These are phyloP conservation scores for Crithidia expoeki DNA, from an alignment of 208 protist species.

Conservation along the genomic window DNA sequence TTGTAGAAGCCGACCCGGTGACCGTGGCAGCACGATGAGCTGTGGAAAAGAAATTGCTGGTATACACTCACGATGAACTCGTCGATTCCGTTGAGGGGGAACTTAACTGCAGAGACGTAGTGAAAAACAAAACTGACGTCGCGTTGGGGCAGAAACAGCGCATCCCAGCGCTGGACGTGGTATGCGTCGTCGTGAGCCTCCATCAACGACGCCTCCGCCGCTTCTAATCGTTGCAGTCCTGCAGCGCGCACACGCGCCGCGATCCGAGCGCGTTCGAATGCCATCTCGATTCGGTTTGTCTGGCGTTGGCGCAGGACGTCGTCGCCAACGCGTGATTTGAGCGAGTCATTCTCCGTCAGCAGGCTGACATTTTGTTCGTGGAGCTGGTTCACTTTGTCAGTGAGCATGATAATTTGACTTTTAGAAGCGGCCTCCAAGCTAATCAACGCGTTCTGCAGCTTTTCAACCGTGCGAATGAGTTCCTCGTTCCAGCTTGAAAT, in stretches of 20 bases:
- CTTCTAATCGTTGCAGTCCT: slow-evolving; percentile 71
- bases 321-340: slow-evolving; percentile 74
- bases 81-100: slow-evolving; percentile 43
- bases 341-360: slow-evolving; percentile 58
- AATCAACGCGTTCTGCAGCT: slow-evolving; percentile 56
- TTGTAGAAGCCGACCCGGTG: slow-evolving; percentile 58
- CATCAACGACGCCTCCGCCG: slow-evolving; percentile 73
- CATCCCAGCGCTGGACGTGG: slow-evolving; percentile 77
- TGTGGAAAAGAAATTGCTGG: slow-evolving; percentile 59
- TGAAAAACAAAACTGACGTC: slow-evolving; percentile 86
- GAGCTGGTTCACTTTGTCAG: slow-evolving; percentile 45
- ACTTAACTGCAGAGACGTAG: slow-evolving; percentile 54
- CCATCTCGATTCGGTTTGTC: slow-evolving; percentile 76
- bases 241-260: slow-evolving; percentile 59
- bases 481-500: slow-evolving; percentile 67
- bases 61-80: slow-evolving; percentile 79
- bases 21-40: slow-evolving; percentile 39
- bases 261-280: slow-evolving; percentile 53
- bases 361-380: slow-evolving; percentile 38
- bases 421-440: slow-evolving; percentile 60
- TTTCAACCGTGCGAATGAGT: slow-evolving; percentile 67
- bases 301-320: slow-evolving; percentile 79
- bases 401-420: slow-evolving; percentile 53
- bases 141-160: slow-evolving; percentile 59
- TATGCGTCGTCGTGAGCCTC: slow-evolving; percentile 87